Percentiles rank a stretch among this genome's conserved stretches.
Conservation (phyloP, 257 asterid species). For the Rhazya stricta region DNA sequence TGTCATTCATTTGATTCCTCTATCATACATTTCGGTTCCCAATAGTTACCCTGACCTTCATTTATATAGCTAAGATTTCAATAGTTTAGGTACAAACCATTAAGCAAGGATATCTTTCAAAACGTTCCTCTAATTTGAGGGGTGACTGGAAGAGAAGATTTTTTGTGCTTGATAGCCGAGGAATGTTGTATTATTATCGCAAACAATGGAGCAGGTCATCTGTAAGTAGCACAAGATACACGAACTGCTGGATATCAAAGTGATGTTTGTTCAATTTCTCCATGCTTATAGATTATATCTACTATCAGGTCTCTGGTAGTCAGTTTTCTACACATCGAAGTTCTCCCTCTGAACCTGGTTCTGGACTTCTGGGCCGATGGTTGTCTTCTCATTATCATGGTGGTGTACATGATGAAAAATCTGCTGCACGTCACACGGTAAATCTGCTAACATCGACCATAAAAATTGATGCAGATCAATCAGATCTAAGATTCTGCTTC, state of each 20-base stretch:
- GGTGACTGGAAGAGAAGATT: constrained; percentile 99
- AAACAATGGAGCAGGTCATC: constrained; percentile 91
- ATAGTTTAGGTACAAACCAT: constrained; percentile 96
- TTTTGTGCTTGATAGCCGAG: constrained; percentile 98
- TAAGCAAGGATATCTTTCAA: constrained; percentile 97
- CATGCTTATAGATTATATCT: neutral
- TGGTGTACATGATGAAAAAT: constrained; percentile 92
- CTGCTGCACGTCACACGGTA: constrained; percentile 98
- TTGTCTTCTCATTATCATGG: constrained; percentile 92
- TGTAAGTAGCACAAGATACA: constrained; percentile 76
- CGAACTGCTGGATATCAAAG: constrained; percentile 71
- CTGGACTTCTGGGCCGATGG: constrained; percentile 98
- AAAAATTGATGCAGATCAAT: constrained; percentile 96
- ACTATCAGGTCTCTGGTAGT: constrained; percentile 63
- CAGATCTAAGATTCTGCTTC: constrained; percentile 97
- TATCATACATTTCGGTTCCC: constrained; percentile 4
- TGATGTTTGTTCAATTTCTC: constrained; percentile 10
- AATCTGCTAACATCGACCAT: constrained; percentile 95
- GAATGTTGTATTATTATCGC: constrained; percentile 98
- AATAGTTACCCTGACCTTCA: constrained; percentile 1
- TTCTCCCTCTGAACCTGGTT: constrained; percentile 84
- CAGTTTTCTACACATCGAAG: constrained; percentile 85
- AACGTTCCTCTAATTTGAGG: constrained; percentile 90
- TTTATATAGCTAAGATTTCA: constrained; percentile 46
- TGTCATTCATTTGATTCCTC: constrained; percentile 15